Percentiles rank a stretch among this genome's conserved stretches.
Conservation (phyloP, 2,329 filamentous ascomycete genomes). For the Aspergillus piperis region DNA sequence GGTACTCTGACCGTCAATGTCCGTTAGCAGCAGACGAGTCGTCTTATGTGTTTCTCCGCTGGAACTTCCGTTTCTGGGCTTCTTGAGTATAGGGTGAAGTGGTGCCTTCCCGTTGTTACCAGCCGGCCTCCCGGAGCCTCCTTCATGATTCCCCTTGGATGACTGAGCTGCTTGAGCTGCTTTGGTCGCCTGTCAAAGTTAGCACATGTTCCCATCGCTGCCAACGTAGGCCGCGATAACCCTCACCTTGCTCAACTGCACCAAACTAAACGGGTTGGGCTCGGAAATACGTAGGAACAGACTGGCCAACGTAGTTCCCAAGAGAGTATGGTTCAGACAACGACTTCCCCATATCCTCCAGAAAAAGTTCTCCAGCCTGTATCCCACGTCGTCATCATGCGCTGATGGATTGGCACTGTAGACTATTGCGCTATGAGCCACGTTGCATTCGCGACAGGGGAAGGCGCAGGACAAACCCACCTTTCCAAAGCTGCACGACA, state of each 20-base stretch:
- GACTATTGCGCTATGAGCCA: constrained; percentile 34
- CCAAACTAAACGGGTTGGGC: constrained; percentile 25
- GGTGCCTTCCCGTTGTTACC: constrained; percentile 13
- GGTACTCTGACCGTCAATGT: constrained; percentile 25
- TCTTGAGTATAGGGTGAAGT: constrained; percentile 44
- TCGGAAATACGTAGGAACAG: constrained; percentile 50
- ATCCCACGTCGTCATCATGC: constrained; percentile 43
- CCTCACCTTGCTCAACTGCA: constrained; percentile 21
- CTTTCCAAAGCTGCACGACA: constrained; percentile 52
- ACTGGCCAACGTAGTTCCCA: constrained; percentile 41
- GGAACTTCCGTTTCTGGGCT: constrained; percentile 26
- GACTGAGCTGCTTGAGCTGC: not conserved
- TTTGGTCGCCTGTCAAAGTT: not conserved
- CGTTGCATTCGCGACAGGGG: constrained; percentile 1
- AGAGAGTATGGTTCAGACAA: constrained; percentile 39
- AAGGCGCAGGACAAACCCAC: constrained; percentile 33
- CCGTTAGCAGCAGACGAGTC: constrained; percentile 34
- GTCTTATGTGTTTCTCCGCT: constrained; percentile 33
- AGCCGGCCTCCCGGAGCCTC: not conserved
- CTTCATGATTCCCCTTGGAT: not conserved
- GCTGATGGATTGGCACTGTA: constrained; percentile 49
- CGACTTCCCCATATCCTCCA: constrained; percentile 54
- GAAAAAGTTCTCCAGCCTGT: constrained; percentile 54
- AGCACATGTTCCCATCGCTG: not conserved
- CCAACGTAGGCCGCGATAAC: not conserved